phyloP scores from a whole-genome alignment of 2,329 filamentous ascomycete species.

The Colletotrichum nymphaeae region DNA sequence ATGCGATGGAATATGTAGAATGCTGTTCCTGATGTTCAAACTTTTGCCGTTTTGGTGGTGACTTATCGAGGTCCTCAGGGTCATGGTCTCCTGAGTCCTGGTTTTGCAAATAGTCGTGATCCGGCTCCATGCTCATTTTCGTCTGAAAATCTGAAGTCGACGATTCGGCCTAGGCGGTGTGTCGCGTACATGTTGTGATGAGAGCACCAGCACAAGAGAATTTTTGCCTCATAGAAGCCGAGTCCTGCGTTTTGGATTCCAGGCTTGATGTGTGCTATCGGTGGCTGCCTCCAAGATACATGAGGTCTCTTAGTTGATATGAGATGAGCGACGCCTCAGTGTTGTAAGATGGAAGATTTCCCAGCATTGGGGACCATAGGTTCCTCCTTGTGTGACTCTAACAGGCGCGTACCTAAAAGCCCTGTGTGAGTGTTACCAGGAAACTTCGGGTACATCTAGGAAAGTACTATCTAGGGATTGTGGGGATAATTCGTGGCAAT shows the following conservation, averaged over 20 bases:
- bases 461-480: not conserved
- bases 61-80: not conserved
- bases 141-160: conserved; percentile 18
- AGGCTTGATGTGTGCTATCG: not conserved
- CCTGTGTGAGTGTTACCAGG: not conserved
- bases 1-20: not conserved
- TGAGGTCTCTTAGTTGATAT: not conserved
- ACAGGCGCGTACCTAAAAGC: not conserved
- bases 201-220: not conserved
- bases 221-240: not conserved
- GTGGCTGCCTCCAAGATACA: conserved; percentile 18
- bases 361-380: not conserved
- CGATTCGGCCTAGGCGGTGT: conserved; percentile 19
- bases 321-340: conserved; percentile 1
- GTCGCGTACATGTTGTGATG: conserved; percentile 25
- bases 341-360: conserved; percentile 21
- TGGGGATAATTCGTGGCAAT: not conserved
- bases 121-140: conserved; percentile 44
- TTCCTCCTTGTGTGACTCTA: not conserved
- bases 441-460: not conserved
- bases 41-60: not conserved
- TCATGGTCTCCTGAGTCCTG: not conserved
- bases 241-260: not conserved
- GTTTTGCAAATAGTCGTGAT: conserved; percentile 36
- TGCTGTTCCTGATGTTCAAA: not conserved